Base-by-base conservation (phyloP, 148 eudicot genomes). In the Camellia japonica region DNA sequence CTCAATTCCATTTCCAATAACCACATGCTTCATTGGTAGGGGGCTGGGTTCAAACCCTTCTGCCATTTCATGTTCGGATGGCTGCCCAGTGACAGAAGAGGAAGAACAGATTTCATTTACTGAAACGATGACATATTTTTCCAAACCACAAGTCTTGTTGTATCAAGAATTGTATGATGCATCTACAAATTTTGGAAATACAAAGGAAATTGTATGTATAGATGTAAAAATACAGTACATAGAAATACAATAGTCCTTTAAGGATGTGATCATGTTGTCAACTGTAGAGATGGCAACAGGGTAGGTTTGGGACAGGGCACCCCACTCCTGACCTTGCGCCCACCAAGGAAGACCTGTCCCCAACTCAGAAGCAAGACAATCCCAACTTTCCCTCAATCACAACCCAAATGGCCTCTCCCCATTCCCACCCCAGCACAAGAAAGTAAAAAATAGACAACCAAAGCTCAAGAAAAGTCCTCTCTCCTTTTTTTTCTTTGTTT, bases 241-340 rank as follows among this genome's bases (percentile, higher is more conserved):
- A 38, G 47, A 42, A 67, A 67, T 16, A 42, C 13, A 18, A 18
- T 41, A 42, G 43, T 38, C 41, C 43, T 38, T 12, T 41, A 68
- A n/a, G 49, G 71, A 65, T 68, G 71, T 9, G 71, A 68, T 68
- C 71, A 68, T 14, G 71, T 42, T 2, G 71, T 15, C 47, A 67
- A 38, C 18, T 41, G n/a, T 15, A 10, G 71, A 68, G n/a, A 68
- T 68, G 71, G 51, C 10, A 68, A 68, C 51, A 67, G 71, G 71
- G 47, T 41, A 41, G 19, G 49, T 67, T 67, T 42, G 42, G 47
- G 42, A 14, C 47, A 68, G 71, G 71, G 43, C 42, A 46, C 12
- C 51, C 71, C 72, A 68, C 43, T 68, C 9, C 72, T 43, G 51
- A 42, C 72, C 72, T 68, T 68, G 20, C 38, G 19, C 16, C 73